These are phyloP conservation scores for Cytospora piceae DNA, from an alignment of 2,329 filamentous ascomycete species.

Conservation along the genomic window DNA sequence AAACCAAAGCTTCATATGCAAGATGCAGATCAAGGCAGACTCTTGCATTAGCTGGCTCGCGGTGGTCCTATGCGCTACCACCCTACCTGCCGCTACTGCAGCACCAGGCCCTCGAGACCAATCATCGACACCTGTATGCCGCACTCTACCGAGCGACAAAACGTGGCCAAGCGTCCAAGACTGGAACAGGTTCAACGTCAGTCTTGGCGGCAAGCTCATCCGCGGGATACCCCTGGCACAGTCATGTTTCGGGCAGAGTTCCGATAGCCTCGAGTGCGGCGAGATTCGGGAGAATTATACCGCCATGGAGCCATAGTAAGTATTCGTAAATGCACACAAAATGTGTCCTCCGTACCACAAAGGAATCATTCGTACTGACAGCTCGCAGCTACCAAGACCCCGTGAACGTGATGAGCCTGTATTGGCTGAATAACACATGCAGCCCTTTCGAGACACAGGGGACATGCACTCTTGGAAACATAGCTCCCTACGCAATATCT, in stretches of 20 bases:
- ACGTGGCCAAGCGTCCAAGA: too few species aligned
- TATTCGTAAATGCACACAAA: neutral
- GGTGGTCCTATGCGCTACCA: too few species aligned
- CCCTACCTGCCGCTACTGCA: too few species aligned
- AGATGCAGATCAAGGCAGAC: too few species aligned
- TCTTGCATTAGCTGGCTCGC: too few species aligned
- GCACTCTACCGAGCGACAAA: too few species aligned
- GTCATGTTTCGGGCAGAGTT: neutral
- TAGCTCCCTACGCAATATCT: too few species aligned
- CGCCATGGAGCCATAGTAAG: neutral
- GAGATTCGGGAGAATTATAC: neutral
- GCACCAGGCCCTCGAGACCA: too few species aligned
- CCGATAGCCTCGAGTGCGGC: neutral
- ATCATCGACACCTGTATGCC: too few species aligned
- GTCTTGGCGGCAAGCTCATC: neutral
- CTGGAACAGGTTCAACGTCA: neutral
- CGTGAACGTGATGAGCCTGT: constrained; percentile 47
- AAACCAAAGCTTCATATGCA: too few species aligned
- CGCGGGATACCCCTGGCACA: neutral
- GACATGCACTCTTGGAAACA: too few species aligned
- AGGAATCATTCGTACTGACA: constrained; percentile 50
- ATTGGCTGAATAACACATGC: constrained; percentile 48
- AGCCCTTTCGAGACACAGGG: constrained; percentile 27
- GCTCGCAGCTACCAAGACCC: constrained; percentile 52
- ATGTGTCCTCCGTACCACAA: too few species aligned